Evolutionary conservation across 2,329 filamentous ascomycete genomes (phyloP), one percentile per base, ranked within the genome.

Genomic region (Fusarium veterinarium): DNA sequence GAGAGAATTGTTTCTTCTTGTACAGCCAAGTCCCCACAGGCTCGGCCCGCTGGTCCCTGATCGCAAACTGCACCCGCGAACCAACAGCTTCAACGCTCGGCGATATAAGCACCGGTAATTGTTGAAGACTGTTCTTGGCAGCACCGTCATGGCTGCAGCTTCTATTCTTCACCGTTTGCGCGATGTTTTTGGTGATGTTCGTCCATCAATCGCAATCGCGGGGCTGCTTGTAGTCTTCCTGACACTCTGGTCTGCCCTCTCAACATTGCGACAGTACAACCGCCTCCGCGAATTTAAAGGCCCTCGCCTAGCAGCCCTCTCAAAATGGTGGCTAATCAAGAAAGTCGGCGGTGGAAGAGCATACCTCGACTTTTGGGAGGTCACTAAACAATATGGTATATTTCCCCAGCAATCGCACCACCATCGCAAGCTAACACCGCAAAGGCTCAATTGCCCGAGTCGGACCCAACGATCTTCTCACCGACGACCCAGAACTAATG

Each of bases 231-330:
- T 35, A 9, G 23, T 42, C 19, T 45, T 57, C 38, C 20, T 73
- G 25, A 31, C 67, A 9, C 19, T 71, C 7, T 77, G 67, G 71
- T 74, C 49, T 2, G 51, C 60, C 8, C 25, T 67, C 12, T 76
- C 76, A 6, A 75, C 67, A 13, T 72, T 74, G 38, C 63, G 60
- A 8, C 75, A 80, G 28, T 84, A 83, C 72, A 75, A 65, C 33
- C 80, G 83, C 31, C 80, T 86, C 11, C 79, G 82, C 16, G 80
- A 84, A 64, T 77, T 86, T 60, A 79, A 80, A 10, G 84, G 84
- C 1, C 84, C 84, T 9, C 71, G 72, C 20, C 53, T 78, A 6
- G 82, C 83, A 4, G 78, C 72, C 1, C 79, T 85, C 38, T 84
- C 84, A 0, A 83, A 82, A 58, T 75, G 81, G 69, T 86, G 83